Base-by-base conservation (phyloP, 148 eudicot genomes). In the Hydrangea macrophylla region DNA sequence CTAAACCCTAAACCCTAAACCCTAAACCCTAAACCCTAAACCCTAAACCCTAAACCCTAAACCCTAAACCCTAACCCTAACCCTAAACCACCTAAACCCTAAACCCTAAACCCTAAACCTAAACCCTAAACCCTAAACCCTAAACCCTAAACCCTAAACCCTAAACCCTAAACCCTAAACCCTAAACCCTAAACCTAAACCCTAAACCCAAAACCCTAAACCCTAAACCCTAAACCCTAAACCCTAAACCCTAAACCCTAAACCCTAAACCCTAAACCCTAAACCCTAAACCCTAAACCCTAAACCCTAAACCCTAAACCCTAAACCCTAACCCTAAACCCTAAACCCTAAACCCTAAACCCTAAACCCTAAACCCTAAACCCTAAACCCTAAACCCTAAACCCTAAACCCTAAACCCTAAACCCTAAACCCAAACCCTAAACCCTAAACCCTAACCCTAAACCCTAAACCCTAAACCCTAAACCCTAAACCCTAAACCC, bases 1-100 rank as follows among this genome's bases (percentile, higher is more conserved):
- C 73, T 60, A 74, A 74, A 61, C 72, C 78, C 72, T 51, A 68
- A 74, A 60, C 72, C 78, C 68, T 51, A 74, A 61, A 60, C 78
- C 64, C 22, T 53, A 74, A 61, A 74, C 40, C 78, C 78, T 62
- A 53, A 74, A 68, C 78, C 78, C 67, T 59, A 74, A 74, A 60
- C 78, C 78, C 68, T 60, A 73, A 73, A 65, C 71, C 76, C 66
- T 40, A 69, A 69, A 42, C 63, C 72, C 57, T 25, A 74, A 74
- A 60, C 77, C 77, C 72, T 67, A 74, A 74, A 60, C 77, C 77
- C 65, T 59, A 74, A 68, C 44, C 76, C 70, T 45, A 20, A 62
- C 37, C 45, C 72, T 68, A 40, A 37, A 68, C 60, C 57, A 68
- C 72, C 44, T 27, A 68, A 61, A 44, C 68, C 77, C 44, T 11